Evolutionary conservation across 352 stramenopile species (phyloP).

Genomic region (Pythium coloratum): DNA sequence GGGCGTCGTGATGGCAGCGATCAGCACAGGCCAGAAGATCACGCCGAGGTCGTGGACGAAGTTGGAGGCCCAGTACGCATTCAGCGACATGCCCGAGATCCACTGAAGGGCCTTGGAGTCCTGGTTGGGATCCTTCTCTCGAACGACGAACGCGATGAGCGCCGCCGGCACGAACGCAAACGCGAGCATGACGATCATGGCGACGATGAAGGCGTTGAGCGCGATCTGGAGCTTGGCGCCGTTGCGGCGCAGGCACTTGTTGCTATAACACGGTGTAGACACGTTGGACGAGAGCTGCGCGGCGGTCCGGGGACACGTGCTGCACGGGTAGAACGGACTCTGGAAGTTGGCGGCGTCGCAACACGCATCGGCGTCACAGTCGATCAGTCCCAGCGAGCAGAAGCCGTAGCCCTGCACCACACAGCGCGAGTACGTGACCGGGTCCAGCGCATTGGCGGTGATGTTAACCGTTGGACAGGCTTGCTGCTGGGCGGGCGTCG

Average conservation of each 20-base stretch:
- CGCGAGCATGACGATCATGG: constrained; percentile 62
- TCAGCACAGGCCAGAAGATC: constrained; percentile 40
- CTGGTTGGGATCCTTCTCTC: constrained; percentile 63
- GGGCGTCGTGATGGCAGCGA: constrained; percentile 40
- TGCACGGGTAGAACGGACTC: constrained; percentile 48
- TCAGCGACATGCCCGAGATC: constrained; percentile 52
- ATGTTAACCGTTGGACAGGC: constrained; percentile 29
- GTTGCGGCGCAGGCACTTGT: constrained; percentile 45
- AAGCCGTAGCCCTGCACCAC: constrained; percentile 33
- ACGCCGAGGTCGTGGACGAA: constrained; percentile 57
- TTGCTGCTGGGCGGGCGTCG: constrained; percentile 26
- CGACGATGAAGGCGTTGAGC: constrained; percentile 62
- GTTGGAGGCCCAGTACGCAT: constrained; percentile 62
- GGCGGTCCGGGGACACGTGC: constrained; percentile 21
- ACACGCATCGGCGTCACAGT: constrained; percentile 39
- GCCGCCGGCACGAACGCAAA: constrained; percentile 71
- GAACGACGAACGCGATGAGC: constrained; percentile 63
- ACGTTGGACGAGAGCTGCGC: not conserved
- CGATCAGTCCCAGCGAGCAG: constrained; percentile 38
- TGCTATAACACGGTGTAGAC: constrained; percentile 24
- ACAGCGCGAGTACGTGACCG: constrained; percentile 1
- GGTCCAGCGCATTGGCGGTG: constrained; percentile 26
- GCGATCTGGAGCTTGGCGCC: constrained; percentile 62
- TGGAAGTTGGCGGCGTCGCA: constrained; percentile 35
- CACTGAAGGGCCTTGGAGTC: constrained; percentile 68